These are phyloP conservation scores for Pseudopithomyces maydicus DNA, from an alignment of 2,329 filamentous ascomycete genomes.

Conservation along the genomic window DNA sequence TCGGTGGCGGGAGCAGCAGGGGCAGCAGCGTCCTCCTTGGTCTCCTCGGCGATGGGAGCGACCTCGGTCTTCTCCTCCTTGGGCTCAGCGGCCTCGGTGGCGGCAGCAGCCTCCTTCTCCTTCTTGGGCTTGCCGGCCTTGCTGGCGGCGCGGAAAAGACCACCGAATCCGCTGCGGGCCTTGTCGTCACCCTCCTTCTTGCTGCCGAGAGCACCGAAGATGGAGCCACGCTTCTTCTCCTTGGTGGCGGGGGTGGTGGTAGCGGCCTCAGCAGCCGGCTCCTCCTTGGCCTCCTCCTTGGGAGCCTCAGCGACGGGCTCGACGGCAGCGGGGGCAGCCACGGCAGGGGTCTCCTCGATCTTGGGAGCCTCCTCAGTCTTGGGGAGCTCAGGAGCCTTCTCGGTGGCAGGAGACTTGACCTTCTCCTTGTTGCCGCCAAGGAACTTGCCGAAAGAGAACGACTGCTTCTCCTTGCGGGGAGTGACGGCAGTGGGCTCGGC, in stretches of 20 bases:
- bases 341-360: constrained; percentile 39
- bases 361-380: constrained; percentile 48
- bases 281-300: constrained; percentile 51
- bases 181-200: constrained; percentile 48
- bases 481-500: constrained; percentile 47
- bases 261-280: constrained; percentile 47
- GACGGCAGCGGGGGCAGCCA: constrained; percentile 26
- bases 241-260: constrained; percentile 60
- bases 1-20: constrained; percentile 29
- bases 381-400: constrained; percentile 44
- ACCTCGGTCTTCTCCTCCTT: constrained; percentile 24
- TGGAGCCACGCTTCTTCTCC: constrained; percentile 88
- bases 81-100: constrained; percentile 42
- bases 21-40: constrained; percentile 26
- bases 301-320: constrained; percentile 48
- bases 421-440: constrained; percentile 58
- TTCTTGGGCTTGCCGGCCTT: constrained; percentile 48
- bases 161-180: constrained; percentile 29
- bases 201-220: constrained; percentile 76
- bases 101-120: constrained; percentile 41
- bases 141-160: constrained; percentile 47
- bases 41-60: constrained; percentile 31
- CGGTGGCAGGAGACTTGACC: constrained; percentile 48
- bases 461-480: constrained; percentile 51
- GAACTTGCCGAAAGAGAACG: constrained; percentile 60